Evolutionary conservation across 257 asterid species (phyloP).

Genomic region (Forsythia viridissima): DNA sequence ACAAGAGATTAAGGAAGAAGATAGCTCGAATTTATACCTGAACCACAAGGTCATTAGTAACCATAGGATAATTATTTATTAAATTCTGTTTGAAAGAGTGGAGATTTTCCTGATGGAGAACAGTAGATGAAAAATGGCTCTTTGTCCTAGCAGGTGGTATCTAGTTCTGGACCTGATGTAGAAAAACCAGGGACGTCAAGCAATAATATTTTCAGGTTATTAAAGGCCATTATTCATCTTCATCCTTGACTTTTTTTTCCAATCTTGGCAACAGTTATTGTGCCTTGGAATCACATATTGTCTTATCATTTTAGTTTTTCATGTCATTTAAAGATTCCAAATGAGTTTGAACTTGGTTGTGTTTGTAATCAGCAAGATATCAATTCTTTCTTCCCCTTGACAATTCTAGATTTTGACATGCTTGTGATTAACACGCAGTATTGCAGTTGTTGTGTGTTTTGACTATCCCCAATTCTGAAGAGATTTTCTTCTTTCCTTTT

Average conservation of each 20-base stretch:
- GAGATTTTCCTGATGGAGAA: conserved; percentile 4
- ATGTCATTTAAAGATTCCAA: conserved; percentile 6
- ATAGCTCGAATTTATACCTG: conserved; percentile 30
- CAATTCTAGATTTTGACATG: neutral
- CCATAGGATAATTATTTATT: no score
- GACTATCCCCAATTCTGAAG: neutral
- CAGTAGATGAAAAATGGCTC: conserved; percentile 13
- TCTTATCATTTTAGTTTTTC: neutral
- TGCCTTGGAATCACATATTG: neutral
- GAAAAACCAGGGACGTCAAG: conserved; percentile 34
- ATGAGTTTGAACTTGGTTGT: conserved; percentile 7
- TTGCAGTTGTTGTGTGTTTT: conserved; percentile 1
- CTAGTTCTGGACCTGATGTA: conserved; percentile 28
- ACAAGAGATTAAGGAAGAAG: conserved; percentile 74
- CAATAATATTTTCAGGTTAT: conserved; percentile 42
- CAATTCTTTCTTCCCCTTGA: neutral
- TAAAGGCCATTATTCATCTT: neutral
- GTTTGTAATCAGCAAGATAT: conserved; percentile 9
- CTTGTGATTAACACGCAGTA: conserved; percentile 14
- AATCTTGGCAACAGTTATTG: neutral
- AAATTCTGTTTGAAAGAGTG: neutral
- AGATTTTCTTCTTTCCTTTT: conserved; percentile 23
- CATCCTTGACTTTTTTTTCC: neutral
- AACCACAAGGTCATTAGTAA: conserved; percentile 46
- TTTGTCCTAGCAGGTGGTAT: conserved; percentile 43